Evolutionary conservation across 768 basidiomycete genomes (phyloP).

Genomic region (Leccinellum luteum): DNA sequence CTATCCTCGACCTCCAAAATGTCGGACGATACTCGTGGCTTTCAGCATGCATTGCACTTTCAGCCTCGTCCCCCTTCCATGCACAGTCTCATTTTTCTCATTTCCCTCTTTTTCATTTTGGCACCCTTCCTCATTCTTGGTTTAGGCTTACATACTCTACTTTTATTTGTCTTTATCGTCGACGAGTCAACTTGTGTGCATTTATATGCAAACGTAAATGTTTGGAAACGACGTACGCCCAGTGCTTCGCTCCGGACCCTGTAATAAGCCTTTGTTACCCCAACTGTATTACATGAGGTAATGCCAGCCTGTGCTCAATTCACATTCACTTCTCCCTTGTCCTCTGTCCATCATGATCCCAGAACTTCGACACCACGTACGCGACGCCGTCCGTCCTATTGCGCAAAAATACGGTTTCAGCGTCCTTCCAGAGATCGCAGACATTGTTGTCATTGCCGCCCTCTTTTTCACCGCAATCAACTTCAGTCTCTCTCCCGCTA

Average conservation of each 20-base stretch:
- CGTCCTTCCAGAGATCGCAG: conserved; percentile 54
- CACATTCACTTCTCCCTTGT: background rate
- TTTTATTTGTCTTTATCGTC: conserved; percentile 37
- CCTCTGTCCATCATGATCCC: conserved; percentile 23
- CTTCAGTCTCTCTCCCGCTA: conserved; percentile 51
- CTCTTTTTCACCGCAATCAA: conserved; percentile 58
- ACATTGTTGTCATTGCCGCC: conserved; percentile 53
- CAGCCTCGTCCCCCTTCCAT: conserved; percentile 10
- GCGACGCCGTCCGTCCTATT: conserved; percentile 28
- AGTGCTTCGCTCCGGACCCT: background rate
- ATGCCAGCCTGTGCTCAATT: background rate
- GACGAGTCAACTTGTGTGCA: conserved; percentile 22
- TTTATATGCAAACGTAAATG: conserved; percentile 30
- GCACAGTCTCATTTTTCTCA: conserved; percentile 2
- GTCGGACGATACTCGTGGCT: conserved; percentile 24
- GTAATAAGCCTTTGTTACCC: conserved; percentile 13
- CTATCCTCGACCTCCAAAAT: conserved; percentile 24
- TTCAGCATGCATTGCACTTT: conserved; percentile 25
- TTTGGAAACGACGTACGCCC: conserved; percentile 10
- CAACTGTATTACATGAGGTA: conserved; percentile 16
- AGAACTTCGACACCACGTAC: conserved; percentile 29
- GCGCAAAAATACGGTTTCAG: conserved; percentile 44
- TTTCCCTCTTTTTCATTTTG: background rate
- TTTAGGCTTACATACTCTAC: conserved; percentile 27
- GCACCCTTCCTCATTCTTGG: conserved; percentile 15